phyloP scores from a whole-genome alignment of 805 yeast genomes.

The Yarrowia keelungensis region DNA sequence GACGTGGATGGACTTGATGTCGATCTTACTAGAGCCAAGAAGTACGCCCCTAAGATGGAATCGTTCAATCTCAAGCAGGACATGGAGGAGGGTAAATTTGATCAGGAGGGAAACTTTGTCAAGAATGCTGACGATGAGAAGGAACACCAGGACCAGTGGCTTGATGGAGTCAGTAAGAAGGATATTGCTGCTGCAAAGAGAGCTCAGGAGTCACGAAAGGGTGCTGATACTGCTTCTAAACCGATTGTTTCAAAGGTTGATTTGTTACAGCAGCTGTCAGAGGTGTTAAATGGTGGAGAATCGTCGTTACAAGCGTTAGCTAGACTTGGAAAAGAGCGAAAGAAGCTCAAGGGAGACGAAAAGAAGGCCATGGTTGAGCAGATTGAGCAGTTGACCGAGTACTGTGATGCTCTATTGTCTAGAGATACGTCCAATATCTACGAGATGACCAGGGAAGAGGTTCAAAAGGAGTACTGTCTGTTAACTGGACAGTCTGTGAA shows the following conservation, averaged over 20 bases:
- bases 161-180: slow-evolving; percentile 49
- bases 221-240: slow-evolving; percentile 14
- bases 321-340: slow-evolving; percentile 47
- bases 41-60: slow-evolving; percentile 58
- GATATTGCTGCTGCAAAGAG: slow-evolving; percentile 52
- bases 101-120: slow-evolving; percentile 65
- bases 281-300: slow-evolving; percentile 60
- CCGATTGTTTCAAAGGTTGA: slow-evolving; percentile 40
- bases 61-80: slow-evolving; percentile 68
- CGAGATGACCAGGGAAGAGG: slow-evolving; percentile 63
- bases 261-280: slow-evolving; percentile 45
- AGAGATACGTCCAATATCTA: slow-evolving; percentile 57
- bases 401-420: slow-evolving; percentile 55
- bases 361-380: slow-evolving; percentile 17
- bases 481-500: slow-evolving; percentile 53
- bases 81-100: slow-evolving; percentile 64
- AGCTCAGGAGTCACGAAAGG: slow-evolving; percentile 49
- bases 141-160: slow-evolving; percentile 54
- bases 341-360: slow-evolving; percentile 35
- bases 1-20: slow-evolving; percentile 43
- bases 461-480: slow-evolving; percentile 55
- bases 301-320: slow-evolving; percentile 64
- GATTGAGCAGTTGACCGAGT: slow-evolving; percentile 55
- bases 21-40: slow-evolving; percentile 40
- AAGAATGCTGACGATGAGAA: slow-evolving; percentile 52